Evolutionary conservation across 2,329 filamentous ascomycete species (phyloP).

Genomic region (Talaromyces sp.): DNA sequence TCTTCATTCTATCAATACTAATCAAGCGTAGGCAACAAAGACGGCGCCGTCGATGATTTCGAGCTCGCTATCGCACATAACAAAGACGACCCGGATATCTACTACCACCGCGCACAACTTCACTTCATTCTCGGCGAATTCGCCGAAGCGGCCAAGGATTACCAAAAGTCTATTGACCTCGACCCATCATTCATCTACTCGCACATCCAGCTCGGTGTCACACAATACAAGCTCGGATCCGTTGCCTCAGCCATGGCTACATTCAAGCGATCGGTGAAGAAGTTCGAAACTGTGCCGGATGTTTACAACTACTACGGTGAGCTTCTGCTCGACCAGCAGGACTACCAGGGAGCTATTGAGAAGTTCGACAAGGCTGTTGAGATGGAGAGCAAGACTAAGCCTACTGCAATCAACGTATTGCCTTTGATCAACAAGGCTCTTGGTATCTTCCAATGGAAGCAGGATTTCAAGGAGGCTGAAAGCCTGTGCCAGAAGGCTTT

Average conservation of each 20-base stretch:
- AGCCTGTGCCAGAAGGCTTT: slow-evolving; percentile 95
- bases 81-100: slow-evolving; percentile 88
- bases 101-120: slow-evolving; percentile 96
- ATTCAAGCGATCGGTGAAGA: slow-evolving; percentile 96
- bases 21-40: slow-evolving; percentile 63
- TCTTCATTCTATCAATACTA: slow-evolving; percentile 24
- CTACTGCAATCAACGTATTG: slow-evolving; percentile 93
- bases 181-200: slow-evolving; percentile 98
- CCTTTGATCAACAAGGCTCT: slow-evolving; percentile 98
- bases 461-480: slow-evolving; percentile 91
- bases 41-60: slow-evolving; percentile 85
- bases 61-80: slow-evolving; percentile 80
- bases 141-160: slow-evolving; percentile 90
- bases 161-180: slow-evolving; percentile 97
- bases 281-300: slow-evolving; percentile 92
- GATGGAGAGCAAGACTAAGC: slow-evolving; percentile 93
- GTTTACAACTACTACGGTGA: slow-evolving; percentile 99
- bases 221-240: slow-evolving; percentile 99
- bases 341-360: slow-evolving; percentile 90
- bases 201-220: slow-evolving; percentile 97
- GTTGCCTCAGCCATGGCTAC: slow-evolving; percentile 98
- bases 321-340: slow-evolving; percentile 91
- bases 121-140: slow-evolving; percentile 98
- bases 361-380: slow-evolving; percentile 99
- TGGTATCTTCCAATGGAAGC: slow-evolving; percentile 96